A percentile compares a stretch with the other conserved stretches of the same genome.
Evolutionary conservation across 1,284 basidiomycete genomes (phyloP).

Genomic region (Lentinula novae-zelandiae): DNA sequence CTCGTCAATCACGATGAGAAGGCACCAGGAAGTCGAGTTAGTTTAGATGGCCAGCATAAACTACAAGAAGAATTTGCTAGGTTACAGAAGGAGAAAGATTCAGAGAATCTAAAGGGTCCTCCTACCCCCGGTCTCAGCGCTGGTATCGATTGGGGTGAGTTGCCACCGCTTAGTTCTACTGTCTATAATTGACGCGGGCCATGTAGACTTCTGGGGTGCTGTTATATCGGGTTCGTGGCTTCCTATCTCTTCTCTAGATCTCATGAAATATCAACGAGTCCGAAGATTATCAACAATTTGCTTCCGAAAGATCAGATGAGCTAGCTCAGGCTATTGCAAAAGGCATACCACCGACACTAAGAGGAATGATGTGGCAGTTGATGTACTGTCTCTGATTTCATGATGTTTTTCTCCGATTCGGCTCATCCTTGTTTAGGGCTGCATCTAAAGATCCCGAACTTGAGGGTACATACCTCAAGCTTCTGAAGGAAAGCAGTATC

Average conservation of each 20-base stretch:
- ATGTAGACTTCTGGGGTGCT: slow-evolving; percentile 89
- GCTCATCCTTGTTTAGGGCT: slow-evolving; percentile 45
- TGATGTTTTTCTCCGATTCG: not conserved
- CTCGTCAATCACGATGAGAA: slow-evolving; percentile 39
- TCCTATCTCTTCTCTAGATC: not conserved
- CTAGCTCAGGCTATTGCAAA: slow-evolving; percentile 88
- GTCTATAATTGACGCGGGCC: slow-evolving; percentile 7
- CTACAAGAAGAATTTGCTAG: slow-evolving; percentile 69
- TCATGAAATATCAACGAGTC: slow-evolving; percentile 1
- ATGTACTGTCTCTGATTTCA: slow-evolving; percentile 54
- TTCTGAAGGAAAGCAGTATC: slow-evolving; percentile 80
- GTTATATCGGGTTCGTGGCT: slow-evolving; percentile 74
- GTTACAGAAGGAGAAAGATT: slow-evolving; percentile 48
- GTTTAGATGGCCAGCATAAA: slow-evolving; percentile 62
- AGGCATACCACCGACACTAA: slow-evolving; percentile 82
- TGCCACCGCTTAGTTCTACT: not conserved
- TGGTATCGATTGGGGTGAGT: slow-evolving; percentile 75
- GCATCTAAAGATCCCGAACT: slow-evolving; percentile 88
- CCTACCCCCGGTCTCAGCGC: slow-evolving; percentile 21
- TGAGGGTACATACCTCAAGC: slow-evolving; percentile 80
- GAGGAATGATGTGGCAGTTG: slow-evolving; percentile 98
- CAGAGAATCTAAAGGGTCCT: slow-evolving; percentile 16
- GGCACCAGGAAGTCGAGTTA: slow-evolving; percentile 35
- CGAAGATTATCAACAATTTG: slow-evolving; percentile 82
- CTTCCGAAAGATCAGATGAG: slow-evolving; percentile 71